Evolutionary conservation across 176 grass and related monocot species (phyloP).

Genomic region (Juncus inflexus): DNA sequence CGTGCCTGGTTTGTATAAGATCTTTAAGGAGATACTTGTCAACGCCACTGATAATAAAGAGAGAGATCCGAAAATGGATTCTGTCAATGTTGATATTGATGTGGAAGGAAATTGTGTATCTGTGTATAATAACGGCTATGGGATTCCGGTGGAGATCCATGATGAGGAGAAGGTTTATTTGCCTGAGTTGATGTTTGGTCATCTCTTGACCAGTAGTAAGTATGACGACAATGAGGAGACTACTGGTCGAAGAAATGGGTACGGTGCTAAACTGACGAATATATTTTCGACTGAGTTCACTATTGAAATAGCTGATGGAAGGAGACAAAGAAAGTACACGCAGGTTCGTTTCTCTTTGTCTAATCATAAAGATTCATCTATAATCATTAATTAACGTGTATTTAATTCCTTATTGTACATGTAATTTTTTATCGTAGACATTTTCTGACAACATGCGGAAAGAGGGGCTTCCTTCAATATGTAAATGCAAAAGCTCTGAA

Average conservation of each 20-base stretch:
- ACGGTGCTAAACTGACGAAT: constrained; percentile 78
- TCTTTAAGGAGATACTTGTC: constrained; percentile 93
- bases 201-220: constrained; percentile 85
- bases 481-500: constrained; percentile 52
- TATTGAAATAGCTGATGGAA: constrained; percentile 64
- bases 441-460: constrained; percentile 70
- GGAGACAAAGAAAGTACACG: constrained; percentile 56
- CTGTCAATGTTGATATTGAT: constrained; percentile 65
- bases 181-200: constrained; percentile 82
- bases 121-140: constrained; percentile 69
- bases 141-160: constrained; percentile 79
- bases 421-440: constrained; percentile 34
- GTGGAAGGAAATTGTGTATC: constrained; percentile 39
- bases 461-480: constrained; percentile 54
- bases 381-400: too few relatives aligned
- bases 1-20: constrained; percentile 87
- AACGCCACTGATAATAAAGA: constrained; percentile 92
- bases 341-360: constrained; percentile 37
- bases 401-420: neutral
- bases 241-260: constrained; percentile 74
- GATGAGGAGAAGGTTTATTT: constrained; percentile 73
- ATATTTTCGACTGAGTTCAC: constrained; percentile 84
- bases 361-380: neutral
- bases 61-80: constrained; percentile 62
- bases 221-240: constrained; percentile 78